phyloP scores from a whole-genome alignment of 2,329 filamentous ascomycete genomes.

The Pseudocercospora macadamiae region DNA sequence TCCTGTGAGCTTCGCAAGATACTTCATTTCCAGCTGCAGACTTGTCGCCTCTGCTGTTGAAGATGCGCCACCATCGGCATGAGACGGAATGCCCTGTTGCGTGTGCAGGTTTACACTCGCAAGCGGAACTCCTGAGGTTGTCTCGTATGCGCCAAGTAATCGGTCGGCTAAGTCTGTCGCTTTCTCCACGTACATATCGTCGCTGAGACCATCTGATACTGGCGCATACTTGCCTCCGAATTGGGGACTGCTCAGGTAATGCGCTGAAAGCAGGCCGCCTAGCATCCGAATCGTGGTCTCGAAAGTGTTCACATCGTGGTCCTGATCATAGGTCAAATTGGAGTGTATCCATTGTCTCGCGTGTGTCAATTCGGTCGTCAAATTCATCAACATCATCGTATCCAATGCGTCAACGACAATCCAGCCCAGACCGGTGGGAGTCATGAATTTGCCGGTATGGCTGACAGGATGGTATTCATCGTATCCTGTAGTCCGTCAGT shows the following conservation, averaged over 20 bases:
- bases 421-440: constrained; percentile 88
- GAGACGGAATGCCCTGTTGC: constrained; percentile 74
- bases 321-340: constrained; percentile 80
- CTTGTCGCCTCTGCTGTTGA: constrained; percentile 93
- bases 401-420: constrained; percentile 96
- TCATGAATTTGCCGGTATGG: constrained; percentile 81
- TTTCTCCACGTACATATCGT: constrained; percentile 95
- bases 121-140: constrained; percentile 81
- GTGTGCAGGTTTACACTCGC: constrained; percentile 87
- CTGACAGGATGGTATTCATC: constrained; percentile 86
- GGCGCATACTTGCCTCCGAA: constrained; percentile 75
- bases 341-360: constrained; percentile 87
- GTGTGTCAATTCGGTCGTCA: constrained; percentile 80
- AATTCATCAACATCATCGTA: constrained; percentile 97
- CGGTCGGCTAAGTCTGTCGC: constrained; percentile 90
- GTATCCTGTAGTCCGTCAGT: constrained; percentile 51
- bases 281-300: constrained; percentile 98
- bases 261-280: constrained; percentile 86
- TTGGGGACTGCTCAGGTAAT: constrained; percentile 80
- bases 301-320: constrained; percentile 96
- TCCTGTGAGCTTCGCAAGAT: constrained; percentile 90
- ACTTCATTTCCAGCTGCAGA: constrained; percentile 95
- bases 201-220: constrained; percentile 71
- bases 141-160: constrained; percentile 84
- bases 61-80: constrained; percentile 82